These are phyloP conservation scores for Mollisia scopiformis DNA, from an alignment of 2,329 filamentous ascomycete species.

Conservation along the genomic window DNA sequence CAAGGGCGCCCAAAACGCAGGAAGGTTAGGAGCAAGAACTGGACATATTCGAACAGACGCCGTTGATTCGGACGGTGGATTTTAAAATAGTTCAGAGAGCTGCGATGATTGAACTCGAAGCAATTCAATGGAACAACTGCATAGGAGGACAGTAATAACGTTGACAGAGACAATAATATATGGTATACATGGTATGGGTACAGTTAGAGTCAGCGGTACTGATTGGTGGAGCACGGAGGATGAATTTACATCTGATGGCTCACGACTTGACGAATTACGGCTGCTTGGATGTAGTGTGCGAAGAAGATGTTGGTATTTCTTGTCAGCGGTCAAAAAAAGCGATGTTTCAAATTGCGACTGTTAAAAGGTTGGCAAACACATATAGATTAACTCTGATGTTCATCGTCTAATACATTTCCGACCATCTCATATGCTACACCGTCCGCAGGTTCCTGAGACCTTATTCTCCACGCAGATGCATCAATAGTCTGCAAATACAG, in stretches of 20 bases:
- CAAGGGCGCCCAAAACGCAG: conserved; percentile 24
- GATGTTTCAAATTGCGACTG: too few relatives aligned
- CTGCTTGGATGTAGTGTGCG: not conserved
- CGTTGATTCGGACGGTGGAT: conserved; percentile 29
- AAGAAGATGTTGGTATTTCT: too few relatives aligned
- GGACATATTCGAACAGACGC: conserved; percentile 26
- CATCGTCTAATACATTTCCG: too few relatives aligned
- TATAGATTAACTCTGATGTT: too few relatives aligned
- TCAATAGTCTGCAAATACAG: too few relatives aligned
- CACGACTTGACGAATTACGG: not conserved
- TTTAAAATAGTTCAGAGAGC: conserved; percentile 34
- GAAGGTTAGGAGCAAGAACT: conserved; percentile 15
- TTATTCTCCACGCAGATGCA: too few relatives aligned
- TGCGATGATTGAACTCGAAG: conserved; percentile 28
- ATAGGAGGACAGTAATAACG: conserved; percentile 14
- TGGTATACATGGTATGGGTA: not conserved
- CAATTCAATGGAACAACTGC: conserved; percentile 26
- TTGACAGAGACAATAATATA: conserved; percentile 16
- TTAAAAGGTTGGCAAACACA: too few relatives aligned
- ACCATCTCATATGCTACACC: too few relatives aligned
- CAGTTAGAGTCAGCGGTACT: too few relatives aligned
- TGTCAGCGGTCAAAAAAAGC: too few relatives aligned
- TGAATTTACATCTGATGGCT: not conserved
- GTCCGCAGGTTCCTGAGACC: too few relatives aligned
- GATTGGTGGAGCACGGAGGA: not conserved